These are phyloP conservation scores for Lonicera japonica DNA, from an alignment of 129 eudicot species.

Conservation along the genomic window DNA sequence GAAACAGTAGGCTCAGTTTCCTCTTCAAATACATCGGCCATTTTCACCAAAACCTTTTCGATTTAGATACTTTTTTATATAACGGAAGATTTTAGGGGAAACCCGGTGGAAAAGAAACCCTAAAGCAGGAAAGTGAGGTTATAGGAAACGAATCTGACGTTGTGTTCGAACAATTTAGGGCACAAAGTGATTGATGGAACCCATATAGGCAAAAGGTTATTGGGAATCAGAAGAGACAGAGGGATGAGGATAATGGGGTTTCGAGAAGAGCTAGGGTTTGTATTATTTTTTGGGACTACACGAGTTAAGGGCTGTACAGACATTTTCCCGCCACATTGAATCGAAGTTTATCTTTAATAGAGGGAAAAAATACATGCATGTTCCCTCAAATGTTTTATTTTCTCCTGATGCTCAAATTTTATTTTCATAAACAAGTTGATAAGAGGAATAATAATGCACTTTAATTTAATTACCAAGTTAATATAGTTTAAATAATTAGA, in stretches of 20 bases:
- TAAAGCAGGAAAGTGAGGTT: not conserved
- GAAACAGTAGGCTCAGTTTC: conserved; percentile 66
- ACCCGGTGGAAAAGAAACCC: conserved; percentile 14
- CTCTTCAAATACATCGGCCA: conserved; percentile 78
- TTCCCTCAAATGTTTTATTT: not conserved
- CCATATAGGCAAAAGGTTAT: conserved; percentile 4
- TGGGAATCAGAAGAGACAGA: conserved; percentile 3
- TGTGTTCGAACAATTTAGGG: conserved; percentile 5
- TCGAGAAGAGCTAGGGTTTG: conserved; percentile 25
- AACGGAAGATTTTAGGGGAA: not conserved
- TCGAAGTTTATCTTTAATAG: not conserved
- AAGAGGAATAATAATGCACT: too few relatives aligned
- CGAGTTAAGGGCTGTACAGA: conserved; percentile 10
- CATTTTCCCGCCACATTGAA: conserved; percentile 66
- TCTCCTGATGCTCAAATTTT: too few relatives aligned
- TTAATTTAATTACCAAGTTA: too few relatives aligned
- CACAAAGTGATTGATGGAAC: conserved; percentile 5
- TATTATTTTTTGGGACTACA: not conserved
- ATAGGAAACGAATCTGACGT: conserved; percentile 10
- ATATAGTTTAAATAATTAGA: too few relatives aligned
- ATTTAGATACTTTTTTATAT: too few relatives aligned
- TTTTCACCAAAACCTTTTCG: conserved; percentile 13
- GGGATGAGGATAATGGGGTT: conserved; percentile 12
- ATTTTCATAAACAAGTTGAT: too few relatives aligned
- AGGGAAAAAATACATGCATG: too few relatives aligned